Base-by-base conservation (phyloP, 2,329 filamentous ascomycete genomes). In the Teratosphaeriaceae sp. region DNA sequence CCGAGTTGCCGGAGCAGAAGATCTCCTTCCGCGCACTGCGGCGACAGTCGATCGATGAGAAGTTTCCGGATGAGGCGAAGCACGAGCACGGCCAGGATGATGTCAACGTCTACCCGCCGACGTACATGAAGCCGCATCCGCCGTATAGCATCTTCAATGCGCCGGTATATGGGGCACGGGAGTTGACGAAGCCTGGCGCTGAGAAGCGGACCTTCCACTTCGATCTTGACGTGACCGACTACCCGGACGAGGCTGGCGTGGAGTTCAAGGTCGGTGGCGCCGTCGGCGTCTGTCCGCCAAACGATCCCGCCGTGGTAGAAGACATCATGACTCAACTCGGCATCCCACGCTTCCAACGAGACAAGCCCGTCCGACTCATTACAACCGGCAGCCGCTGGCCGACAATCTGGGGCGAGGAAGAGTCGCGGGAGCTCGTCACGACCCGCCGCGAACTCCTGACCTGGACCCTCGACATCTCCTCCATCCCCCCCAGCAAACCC, bases 141-240 rank as follows among this genome's bases (percentile, higher is more conserved):
- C 92, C 92, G 0, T 92, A 94, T 66, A 76, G 90, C 52, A 88
- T 97, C 47, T 94, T 85, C 66, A 84, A 88, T 1, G 89, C 90
- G n/a, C 87, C 82, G 50, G 78, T 98, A 36, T 84, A 88, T 65
- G 82, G 82, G 56, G 79, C 88, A 2, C 83, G 92, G 43, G 88
- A 95, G 66, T 70, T 98, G 61, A 98, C 92, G 11, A 84, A 80
- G 61, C 73, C 79, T 19, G 90, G 90, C 18, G 92, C 92, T 4
- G 88, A 95, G 72, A 98, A 98, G 78, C 79, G 90, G 47, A 98
- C 92, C 0, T 95, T 90, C 64, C 92, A 98, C 66, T 97, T 97
- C 58, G 92, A 97, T 58, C 79, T 98, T 34, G 92, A 98, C 58
- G 84, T 98, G 38, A 96, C 90, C 38, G 84, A 95, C 62, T 98